Conservation (phyloP, 345 rosid genomes). For the Angophora floribunda region DNA sequence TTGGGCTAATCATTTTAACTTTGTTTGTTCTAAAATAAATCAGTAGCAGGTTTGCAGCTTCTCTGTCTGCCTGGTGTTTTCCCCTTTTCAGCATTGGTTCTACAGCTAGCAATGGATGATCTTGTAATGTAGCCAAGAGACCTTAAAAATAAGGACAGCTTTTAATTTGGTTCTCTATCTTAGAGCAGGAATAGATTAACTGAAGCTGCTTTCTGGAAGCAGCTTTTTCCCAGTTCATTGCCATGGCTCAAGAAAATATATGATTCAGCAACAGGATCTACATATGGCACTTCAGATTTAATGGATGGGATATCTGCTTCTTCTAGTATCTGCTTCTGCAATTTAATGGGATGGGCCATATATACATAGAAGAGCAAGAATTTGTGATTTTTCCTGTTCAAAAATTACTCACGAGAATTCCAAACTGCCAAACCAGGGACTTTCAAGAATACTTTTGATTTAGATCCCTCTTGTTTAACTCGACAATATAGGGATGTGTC, state of each 20-base stretch:
- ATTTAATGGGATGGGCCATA: not conserved
- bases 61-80: not conserved
- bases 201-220: not conserved
- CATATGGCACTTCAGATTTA: not conserved
- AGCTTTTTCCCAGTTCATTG: not conserved
- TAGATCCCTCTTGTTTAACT: not conserved
- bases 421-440: not conserved
- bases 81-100: not conserved
- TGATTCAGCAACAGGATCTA: not conserved
- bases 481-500: not conserved
- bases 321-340: not conserved
- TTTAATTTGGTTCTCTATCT: not conserved
- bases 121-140: not conserved
- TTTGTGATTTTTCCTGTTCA: not conserved
- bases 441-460: not conserved
- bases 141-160: not conserved
- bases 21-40: not conserved
- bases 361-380: not conserved
- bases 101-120: not conserved
- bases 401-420: not conserved
- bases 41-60: not conserved
- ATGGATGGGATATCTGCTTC: not conserved
- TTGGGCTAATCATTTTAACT: not conserved
- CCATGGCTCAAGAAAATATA: not conserved
- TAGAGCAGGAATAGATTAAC: not conserved